A percentile compares a stretch with the other conserved stretches of the same genome.
phyloP scores from a whole-genome alignment of 495 filamentous ascomycete genomes.

The Viridothelium virens region DNA sequence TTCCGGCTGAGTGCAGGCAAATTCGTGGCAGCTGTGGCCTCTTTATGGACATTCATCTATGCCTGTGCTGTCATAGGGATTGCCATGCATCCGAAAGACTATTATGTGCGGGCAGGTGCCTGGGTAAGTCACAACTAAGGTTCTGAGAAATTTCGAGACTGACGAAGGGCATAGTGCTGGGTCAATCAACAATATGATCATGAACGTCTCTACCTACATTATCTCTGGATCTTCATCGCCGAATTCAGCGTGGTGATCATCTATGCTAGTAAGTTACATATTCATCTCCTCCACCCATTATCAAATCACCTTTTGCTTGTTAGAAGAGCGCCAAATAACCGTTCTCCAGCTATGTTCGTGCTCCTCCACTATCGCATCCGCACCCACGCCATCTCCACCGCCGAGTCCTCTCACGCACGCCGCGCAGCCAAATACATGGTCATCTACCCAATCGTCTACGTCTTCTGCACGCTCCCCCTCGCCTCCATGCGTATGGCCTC shows the following conservation, averaged over 20 bases:
- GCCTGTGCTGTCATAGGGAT: slow-evolving; percentile 28
- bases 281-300: neutral
- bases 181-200: slow-evolving; percentile 52
- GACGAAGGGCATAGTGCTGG: slow-evolving; percentile 53
- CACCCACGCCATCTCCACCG: slow-evolving; percentile 31
- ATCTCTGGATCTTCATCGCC: slow-evolving; percentile 70
- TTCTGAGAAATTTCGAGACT: slow-evolving; percentile 16
- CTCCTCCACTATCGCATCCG: slow-evolving; percentile 42
- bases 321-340: neutral
- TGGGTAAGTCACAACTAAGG: slow-evolving; percentile 27
- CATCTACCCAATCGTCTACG: slow-evolving; percentile 67
- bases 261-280: slow-evolving; percentile 39
- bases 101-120: slow-evolving; percentile 31
- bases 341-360: slow-evolving; percentile 46
- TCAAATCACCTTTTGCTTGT: too few species aligned
- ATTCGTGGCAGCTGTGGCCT: slow-evolving; percentile 24
- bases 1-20: slow-evolving; percentile 23
- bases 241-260: slow-evolving; percentile 56
- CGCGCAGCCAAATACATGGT: slow-evolving; percentile 59
- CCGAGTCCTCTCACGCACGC: slow-evolving; percentile 24
- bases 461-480: slow-evolving; percentile 62
- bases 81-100: slow-evolving; percentile 23
- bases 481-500: slow-evolving; percentile 60
- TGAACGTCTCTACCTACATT: slow-evolving; percentile 64
- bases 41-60: slow-evolving; percentile 27